Percentiles rank a stretch among this genome's conserved stretches.
Evolutionary conservation across 768 basidiomycete genomes (phyloP).

Genomic region (Collybia mongolica): DNA sequence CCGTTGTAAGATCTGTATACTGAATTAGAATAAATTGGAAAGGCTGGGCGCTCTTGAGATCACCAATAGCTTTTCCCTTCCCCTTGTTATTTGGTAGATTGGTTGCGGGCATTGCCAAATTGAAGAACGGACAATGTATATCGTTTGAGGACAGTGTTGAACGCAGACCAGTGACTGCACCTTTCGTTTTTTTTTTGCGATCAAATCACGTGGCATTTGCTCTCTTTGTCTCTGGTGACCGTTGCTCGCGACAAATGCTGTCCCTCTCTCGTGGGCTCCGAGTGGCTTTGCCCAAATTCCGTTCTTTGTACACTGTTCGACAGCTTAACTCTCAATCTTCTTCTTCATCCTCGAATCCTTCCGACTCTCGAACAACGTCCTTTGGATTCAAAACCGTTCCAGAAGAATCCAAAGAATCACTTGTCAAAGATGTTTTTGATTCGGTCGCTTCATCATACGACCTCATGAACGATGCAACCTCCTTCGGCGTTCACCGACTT

Average conservation of each 20-base stretch:
- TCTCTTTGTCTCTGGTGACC: not conserved
- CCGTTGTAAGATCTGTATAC: not conserved
- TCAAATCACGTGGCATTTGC: constrained; percentile 11
- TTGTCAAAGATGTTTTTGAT: constrained; percentile 93
- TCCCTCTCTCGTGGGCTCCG: constrained; percentile 9
- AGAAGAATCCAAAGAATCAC: constrained; percentile 80
- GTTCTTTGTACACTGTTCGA: not conserved
- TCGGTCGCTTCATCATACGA: constrained; percentile 96
- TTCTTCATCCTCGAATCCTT: constrained; percentile 3
- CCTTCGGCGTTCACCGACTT: constrained; percentile 90
- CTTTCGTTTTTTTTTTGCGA: not conserved
- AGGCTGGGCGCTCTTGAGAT: not conserved
- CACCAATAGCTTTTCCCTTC: constrained; percentile 43
- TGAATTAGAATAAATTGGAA: not conserved
- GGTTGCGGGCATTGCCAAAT: constrained; percentile 16
- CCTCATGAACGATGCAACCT: constrained; percentile 99
- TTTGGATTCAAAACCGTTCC: constrained; percentile 94
- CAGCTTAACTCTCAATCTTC: constrained; percentile 18
- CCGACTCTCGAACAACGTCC: constrained; percentile 58
- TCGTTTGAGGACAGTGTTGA: too few relatives aligned
- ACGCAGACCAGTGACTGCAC: too few relatives aligned
- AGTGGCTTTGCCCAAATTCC: constrained; percentile 1
- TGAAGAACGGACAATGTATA: not conserved
- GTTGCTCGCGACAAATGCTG: constrained; percentile 6
- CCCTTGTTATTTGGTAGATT: constrained; percentile 32